These are phyloP conservation scores for Solanum tacnaense DNA, from an alignment of 257 asterid genomes.

Conservation along the genomic window DNA sequence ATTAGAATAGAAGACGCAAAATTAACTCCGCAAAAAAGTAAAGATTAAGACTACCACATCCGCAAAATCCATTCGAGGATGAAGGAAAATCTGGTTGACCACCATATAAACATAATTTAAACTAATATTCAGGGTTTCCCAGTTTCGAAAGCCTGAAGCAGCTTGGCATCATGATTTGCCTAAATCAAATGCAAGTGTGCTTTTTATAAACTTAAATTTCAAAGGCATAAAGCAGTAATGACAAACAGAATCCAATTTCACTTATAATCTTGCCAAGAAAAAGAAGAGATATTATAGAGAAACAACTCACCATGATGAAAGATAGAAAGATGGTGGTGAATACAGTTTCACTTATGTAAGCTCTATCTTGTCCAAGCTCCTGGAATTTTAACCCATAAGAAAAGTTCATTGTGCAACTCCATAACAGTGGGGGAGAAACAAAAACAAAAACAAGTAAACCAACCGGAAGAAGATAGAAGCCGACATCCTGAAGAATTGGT, in stretches of 20 bases:
- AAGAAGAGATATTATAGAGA: neutral
- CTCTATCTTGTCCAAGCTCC: slow-evolving; percentile 88
- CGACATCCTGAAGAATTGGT: slow-evolving; percentile 56
- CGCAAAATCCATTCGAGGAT: neutral
- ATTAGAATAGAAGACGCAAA: neutral
- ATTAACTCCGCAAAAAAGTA: neutral
- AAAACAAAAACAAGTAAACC: neutral
- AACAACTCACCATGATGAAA: slow-evolving; percentile 67
- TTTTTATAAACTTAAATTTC: neutral
- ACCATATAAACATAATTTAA: neutral
- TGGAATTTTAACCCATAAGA: slow-evolving; percentile 19
- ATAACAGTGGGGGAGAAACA: neutral
- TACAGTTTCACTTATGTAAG: slow-evolving; percentile 82
- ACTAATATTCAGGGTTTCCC: neutral
- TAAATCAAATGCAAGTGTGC: neutral
- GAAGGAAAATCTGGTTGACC: neutral
- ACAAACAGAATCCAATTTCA: neutral
- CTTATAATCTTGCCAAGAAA: neutral
- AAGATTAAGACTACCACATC: neutral
- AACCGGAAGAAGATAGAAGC: slow-evolving; percentile 87
- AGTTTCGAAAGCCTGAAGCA: neutral
- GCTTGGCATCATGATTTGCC: neutral
- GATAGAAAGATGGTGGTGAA: slow-evolving; percentile 67
- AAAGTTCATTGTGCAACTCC: neutral
- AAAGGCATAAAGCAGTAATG: neutral